Conservation (phyloP, 176 grass and related monocot genomes). For the Oryza punctata region DNA sequence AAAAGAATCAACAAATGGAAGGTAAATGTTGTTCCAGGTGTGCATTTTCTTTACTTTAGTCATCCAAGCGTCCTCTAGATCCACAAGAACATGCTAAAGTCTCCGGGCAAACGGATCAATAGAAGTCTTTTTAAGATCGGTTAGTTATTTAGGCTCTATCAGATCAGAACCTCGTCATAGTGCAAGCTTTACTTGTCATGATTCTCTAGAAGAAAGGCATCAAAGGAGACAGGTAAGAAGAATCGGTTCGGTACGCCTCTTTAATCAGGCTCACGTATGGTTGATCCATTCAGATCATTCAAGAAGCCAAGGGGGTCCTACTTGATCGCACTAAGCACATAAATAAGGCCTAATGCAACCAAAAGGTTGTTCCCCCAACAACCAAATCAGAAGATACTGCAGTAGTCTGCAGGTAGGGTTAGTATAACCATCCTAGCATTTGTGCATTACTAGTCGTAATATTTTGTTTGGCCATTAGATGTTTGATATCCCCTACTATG, state of each 20-base stretch:
- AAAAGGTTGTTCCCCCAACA: neutral
- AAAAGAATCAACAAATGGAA: neutral
- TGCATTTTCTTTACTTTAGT: neutral
- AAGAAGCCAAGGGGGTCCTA: neutral
- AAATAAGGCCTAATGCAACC: slow-evolving; percentile 3
- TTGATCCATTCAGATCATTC: slow-evolving; percentile 8
- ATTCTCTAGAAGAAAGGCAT: neutral
- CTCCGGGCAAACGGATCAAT: neutral
- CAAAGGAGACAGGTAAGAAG: neutral
- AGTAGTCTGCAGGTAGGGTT: neutral
- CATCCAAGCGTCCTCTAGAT: neutral
- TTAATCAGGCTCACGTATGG: neutral
- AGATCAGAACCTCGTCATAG: neutral
- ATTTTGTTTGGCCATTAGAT: neutral
- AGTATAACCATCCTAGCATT: neutral
- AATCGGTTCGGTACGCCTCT: neutral
- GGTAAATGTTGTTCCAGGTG: neutral
- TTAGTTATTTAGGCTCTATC: neutral
- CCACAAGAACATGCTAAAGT: slow-evolving; percentile 31
- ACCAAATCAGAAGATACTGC: neutral
- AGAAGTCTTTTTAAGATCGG: neutral
- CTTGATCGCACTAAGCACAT: neutral
- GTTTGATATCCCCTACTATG: too few relatives aligned
- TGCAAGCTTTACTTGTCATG: slow-evolving; percentile 19
- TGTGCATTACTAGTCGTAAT: neutral